Base-by-base conservation (phyloP, 257 asterid genomes). In the Penstemon davidsonii region DNA sequence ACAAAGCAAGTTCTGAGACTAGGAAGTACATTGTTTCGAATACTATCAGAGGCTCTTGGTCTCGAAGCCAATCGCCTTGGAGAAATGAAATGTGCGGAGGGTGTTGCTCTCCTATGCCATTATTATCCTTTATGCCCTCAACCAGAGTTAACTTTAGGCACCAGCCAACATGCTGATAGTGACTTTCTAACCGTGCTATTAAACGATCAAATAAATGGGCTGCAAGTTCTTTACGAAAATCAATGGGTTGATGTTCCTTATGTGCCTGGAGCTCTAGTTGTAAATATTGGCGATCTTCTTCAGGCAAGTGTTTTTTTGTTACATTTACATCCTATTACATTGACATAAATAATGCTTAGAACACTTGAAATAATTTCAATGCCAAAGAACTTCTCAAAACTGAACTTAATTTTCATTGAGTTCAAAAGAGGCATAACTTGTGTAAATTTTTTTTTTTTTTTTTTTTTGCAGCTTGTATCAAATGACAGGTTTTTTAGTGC, bases 401-500 rank as follows among this genome's bases (percentile, higher is more conserved):
- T 25, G 2, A 46, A n/a, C 2, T 10, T 36, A 41, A 36, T 6
- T 5, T 3, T 38, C 8, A 13, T 0, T 7, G 4, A 0, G 46
- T 18, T 4, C 5, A 67, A 55, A 3, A 3, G 33, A 1, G 36
- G 5, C 18, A 12, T 52, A 64, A 53, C 10, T 18, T 39, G 54
- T 33, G 38, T 38, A 6, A 6, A 6, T 43, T 67, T 69, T 53
- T 52, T 33, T 41, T 43, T 67, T 67, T 42, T 61, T 37, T 44
- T 37, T 11, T 51, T 11, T 55, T 0, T 63, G 71, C 85, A 88
- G 90, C 79, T 85, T 25, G 60, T 88, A n/a, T 76, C 81, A 7
- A 85, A 85, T 62, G 88, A 83, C 60, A 82, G 37, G 72, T 83
- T 83, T 63, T 64, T 70, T n/a, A 88, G 95, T 61, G 64, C 82